Conservation (phyloP, 495 filamentous ascomycete species). For the Pseudoneurospora amorphoporcata region DNA sequence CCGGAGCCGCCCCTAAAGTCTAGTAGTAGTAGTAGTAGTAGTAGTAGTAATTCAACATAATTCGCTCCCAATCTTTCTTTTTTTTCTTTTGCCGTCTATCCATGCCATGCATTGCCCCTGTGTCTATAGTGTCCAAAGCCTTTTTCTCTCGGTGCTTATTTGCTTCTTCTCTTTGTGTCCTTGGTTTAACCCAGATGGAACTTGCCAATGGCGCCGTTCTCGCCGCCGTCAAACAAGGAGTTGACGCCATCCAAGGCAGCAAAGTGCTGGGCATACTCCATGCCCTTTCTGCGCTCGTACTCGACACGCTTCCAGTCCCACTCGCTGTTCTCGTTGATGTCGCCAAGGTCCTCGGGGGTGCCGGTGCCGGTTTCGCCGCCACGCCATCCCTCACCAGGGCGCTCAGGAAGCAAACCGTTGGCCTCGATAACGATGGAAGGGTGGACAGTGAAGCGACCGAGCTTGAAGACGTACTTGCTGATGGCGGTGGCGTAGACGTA, state of each 20-base stretch:
- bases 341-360: constrained; percentile 18
- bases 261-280: constrained; percentile 39
- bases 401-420: constrained; percentile 55
- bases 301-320: constrained; percentile 44
- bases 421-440: constrained; percentile 66
- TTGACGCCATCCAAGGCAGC: constrained; percentile 41
- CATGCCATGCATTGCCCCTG: background rate
- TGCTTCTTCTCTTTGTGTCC: background rate
- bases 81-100: background rate
- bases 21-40: background rate
- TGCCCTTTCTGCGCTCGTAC: constrained; percentile 33
- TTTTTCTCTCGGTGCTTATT: background rate
- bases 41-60: background rate
- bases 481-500: constrained; percentile 64
- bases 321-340: constrained; percentile 14
- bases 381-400: constrained; percentile 40
- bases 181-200: constrained; percentile 31
- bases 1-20: background rate
- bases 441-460: constrained; percentile 73
- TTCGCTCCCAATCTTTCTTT: background rate
- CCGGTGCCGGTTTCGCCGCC: constrained; percentile 28
- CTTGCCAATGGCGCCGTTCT: constrained; percentile 34
- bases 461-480: constrained; percentile 85
- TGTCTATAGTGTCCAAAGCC: background rate
- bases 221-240: constrained; percentile 35